Conservation (phyloP, 2,329 filamentous ascomycete species). For the Chaetomiaceae sp. region DNA sequence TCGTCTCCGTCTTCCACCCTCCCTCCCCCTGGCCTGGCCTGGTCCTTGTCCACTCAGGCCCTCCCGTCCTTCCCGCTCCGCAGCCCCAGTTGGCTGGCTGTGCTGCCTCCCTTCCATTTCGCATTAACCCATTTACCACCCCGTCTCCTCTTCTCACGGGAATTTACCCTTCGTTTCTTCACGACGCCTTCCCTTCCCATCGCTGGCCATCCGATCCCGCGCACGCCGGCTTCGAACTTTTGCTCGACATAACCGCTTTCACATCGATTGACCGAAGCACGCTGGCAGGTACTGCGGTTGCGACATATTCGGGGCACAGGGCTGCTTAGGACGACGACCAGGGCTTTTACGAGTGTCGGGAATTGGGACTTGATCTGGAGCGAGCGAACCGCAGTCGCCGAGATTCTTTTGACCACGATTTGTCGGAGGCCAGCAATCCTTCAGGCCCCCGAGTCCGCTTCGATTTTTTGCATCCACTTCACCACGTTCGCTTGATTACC, state of each 20-base stretch:
- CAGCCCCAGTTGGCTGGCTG: constrained; percentile 21
- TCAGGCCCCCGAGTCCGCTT: neutral
- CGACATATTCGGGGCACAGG: constrained; percentile 9
- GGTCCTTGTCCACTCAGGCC: constrained; percentile 18
- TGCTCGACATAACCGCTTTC: constrained; percentile 15
- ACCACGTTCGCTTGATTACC: constrained; percentile 9
- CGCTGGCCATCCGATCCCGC: constrained; percentile 13
- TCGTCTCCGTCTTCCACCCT: constrained; percentile 18
- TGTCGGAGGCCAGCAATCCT: neutral
- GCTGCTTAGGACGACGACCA: constrained; percentile 1
- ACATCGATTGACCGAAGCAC: constrained; percentile 24
- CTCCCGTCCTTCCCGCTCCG: constrained; percentile 19
- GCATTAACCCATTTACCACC: constrained; percentile 24
- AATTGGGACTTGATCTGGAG: neutral
- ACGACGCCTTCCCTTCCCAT: constrained; percentile 16
- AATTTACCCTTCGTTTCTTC: constrained; percentile 22
- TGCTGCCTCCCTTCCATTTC: constrained; percentile 23
- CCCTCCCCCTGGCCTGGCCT: constrained; percentile 13
- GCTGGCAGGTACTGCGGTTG: constrained; percentile 27
- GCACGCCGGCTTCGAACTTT: constrained; percentile 10
- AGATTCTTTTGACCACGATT: neutral
- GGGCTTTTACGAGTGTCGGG: neutral
- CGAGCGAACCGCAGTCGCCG: neutral
- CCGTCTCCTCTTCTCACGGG: constrained; percentile 17
- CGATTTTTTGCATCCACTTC: constrained; percentile 7